Base-by-base conservation (phyloP, 2,329 filamentous ascomycete species). In the Teratosphaeriaceae sp. region DNA sequence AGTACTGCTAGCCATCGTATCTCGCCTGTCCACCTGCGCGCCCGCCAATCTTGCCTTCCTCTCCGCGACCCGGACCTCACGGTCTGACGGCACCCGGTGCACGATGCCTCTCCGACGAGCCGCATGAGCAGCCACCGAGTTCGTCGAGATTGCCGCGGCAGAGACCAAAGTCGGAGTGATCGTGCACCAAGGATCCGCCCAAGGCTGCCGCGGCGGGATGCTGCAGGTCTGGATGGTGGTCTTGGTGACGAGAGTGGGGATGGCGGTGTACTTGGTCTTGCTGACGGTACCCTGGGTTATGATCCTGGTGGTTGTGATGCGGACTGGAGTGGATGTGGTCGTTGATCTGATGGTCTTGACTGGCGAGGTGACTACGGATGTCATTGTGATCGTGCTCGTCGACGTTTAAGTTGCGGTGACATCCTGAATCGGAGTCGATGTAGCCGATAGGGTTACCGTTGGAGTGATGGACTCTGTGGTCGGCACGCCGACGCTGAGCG, bases 151-250 rank as follows among this genome's bases (percentile, higher is more conserved):
- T 19, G 38, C 38, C 11, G 38, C 38, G 7, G 38, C 38, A 2
- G 38, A 16, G 20, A 41, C 29, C 12, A 41, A 16, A 23, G 62
- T 66, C 3, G 65, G 66, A 2, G 54, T 59, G 52, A 65, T 63
- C 8, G 42, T 52, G 43, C 56, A 60, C 13, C 56, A 55, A 47
- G 66, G 65, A 43, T 68, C 65, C 22, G 46, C 54, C 22, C 50
- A 48, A 13, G 54, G 49, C 12, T 53, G 57, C 16, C 51, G 59
- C 5, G 7, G 61, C 9, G 38, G 38, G 9, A 33, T n/a, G 18
- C 24, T 66, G 57, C 66, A 70, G 6, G 56, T 60, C 12, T 64
- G 62, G 3, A 61, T 63, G 2, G 57, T 54, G 1, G 66, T 69
- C 36, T 60, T 57, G 1, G 51, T 57, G 9, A 47, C 30, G n/a